Evolutionary conservation across 2,329 filamentous ascomycete genomes (phyloP), one percentile per base, ranked within the genome.

Genomic region (Neopestalotiopsis rosae): DNA sequence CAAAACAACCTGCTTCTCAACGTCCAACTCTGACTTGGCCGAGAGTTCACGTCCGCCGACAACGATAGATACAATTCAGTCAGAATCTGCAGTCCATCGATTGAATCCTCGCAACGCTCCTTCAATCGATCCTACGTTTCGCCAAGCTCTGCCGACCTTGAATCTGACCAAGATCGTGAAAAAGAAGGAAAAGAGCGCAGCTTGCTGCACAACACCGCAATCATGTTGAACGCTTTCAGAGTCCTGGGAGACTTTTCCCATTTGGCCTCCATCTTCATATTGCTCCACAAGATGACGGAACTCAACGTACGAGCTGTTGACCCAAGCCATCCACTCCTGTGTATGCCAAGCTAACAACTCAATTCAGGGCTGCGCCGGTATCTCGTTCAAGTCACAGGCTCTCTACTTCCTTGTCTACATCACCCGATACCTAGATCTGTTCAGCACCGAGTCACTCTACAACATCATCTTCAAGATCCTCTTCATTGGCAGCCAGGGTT

Each of bases 331-430:
- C 59, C 28, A 32, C 61, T 24, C 56, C 12, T 30, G n/a, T 4
- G 34, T 40, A 52, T 7, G 30, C 56, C 13, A 38, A n/a, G 62
- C 40, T 57, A 30, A 6, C 65, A 42, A 52, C 34, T 61, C 74
- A 63, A 75, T 67, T n/a, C 79, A 98, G 95, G 98, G 95, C 86
- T 97, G 95, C 81, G 92, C 95, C 57, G 96, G 96, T 76, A 95
- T 99, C 82, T 99, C 96, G 17, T 98, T 99, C 89, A 99, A 99
- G 82, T 98, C 95, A 71, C 96, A 99, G 87, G 94, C 91, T 65
- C 88, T 99, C 68, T 99, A 99, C 83, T 86, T 98, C 74, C 85
- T 97, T 59, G 96, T 99, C 76, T 99, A 99, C 82, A 80, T 97
- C 58, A 97, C 95, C 71, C 90, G 96, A 78, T 99, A 99, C 82